phyloP scores from a whole-genome alignment of 169 alveolate species.

The Pseudocohnilembus persalinus region DNA sequence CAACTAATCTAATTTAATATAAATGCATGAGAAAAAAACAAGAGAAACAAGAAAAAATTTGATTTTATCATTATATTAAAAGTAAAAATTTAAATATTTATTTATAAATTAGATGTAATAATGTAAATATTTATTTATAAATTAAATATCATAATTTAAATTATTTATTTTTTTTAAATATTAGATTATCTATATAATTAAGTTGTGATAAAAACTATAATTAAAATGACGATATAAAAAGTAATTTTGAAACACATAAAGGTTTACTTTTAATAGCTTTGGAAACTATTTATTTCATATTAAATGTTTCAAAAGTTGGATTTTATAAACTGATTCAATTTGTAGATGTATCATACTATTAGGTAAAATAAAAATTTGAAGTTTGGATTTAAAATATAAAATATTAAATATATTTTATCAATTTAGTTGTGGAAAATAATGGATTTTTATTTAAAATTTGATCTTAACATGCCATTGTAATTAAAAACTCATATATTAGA shows the following conservation, averaged over 20 bases:
- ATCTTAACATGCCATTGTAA: conserved; percentile 13
- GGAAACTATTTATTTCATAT: not conserved
- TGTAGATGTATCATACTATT: not conserved
- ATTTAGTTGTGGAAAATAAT: conserved; percentile 22
- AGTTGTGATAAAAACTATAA: not conserved
- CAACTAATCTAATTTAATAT: no score
- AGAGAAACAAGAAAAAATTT: not conserved
- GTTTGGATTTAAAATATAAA: not conserved
- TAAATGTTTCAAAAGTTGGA: not conserved
- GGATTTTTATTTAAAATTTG: conserved; percentile 20
- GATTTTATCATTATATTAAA: not conserved
- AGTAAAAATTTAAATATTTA: not conserved
- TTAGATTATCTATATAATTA: not conserved
- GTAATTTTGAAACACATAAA: not conserved
- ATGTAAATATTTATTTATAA: no score
- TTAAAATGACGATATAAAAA: not conserved
- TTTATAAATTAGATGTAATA: no score
- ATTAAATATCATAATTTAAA: no score
- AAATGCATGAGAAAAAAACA: not conserved
- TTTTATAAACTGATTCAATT: not conserved
- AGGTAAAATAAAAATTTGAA: not conserved
- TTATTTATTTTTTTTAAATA: no score
- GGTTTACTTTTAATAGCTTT: not conserved
- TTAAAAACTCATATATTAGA: conserved; percentile 24
- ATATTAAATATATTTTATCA: no score